phyloP scores from a whole-genome alignment of 495 filamentous ascomycete genomes.

The Lasiosphaeris hirsuta region DNA sequence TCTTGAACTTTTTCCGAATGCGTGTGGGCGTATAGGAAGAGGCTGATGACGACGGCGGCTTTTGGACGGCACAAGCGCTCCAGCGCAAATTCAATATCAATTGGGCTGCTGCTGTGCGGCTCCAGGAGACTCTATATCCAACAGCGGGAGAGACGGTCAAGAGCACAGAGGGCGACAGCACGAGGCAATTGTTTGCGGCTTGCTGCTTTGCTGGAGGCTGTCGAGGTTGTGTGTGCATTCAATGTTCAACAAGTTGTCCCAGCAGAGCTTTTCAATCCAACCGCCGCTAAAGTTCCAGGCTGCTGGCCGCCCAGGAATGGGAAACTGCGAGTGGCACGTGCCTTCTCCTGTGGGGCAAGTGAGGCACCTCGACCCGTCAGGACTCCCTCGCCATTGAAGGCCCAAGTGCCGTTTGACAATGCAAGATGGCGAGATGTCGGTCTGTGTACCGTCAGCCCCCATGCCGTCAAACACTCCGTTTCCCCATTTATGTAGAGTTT shows the following conservation, averaged over 20 bases:
- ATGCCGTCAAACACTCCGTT: neutral
- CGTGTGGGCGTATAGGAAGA: neutral
- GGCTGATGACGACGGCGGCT: constrained; percentile 5
- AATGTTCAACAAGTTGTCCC: too few relatives aligned
- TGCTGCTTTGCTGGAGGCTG: too few relatives aligned
- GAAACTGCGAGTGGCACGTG: constrained; percentile 10
- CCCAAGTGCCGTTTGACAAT: neutral
- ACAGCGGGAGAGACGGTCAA: neutral
- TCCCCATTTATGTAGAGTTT: too few relatives aligned
- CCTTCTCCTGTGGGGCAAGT: constrained; percentile 5
- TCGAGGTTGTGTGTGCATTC: too few relatives aligned
- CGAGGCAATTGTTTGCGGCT: too few relatives aligned
- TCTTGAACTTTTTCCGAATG: neutral
- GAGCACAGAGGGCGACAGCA: too few relatives aligned
- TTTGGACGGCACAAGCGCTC: neutral
- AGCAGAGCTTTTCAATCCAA: neutral
- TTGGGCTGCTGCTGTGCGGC: neutral
- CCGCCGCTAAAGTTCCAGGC: neutral
- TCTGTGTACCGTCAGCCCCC: neutral
- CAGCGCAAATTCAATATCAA: neutral
- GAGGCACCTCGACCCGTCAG: neutral
- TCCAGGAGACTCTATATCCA: neutral
- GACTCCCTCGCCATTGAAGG: neutral
- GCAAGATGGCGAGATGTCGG: neutral
- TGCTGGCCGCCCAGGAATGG: neutral